Evolutionary conservation across 108 stramenopile genomes (phyloP), one percentile per base, ranked within the genome.

Genomic region (Cyclotella kingstonii): DNA sequence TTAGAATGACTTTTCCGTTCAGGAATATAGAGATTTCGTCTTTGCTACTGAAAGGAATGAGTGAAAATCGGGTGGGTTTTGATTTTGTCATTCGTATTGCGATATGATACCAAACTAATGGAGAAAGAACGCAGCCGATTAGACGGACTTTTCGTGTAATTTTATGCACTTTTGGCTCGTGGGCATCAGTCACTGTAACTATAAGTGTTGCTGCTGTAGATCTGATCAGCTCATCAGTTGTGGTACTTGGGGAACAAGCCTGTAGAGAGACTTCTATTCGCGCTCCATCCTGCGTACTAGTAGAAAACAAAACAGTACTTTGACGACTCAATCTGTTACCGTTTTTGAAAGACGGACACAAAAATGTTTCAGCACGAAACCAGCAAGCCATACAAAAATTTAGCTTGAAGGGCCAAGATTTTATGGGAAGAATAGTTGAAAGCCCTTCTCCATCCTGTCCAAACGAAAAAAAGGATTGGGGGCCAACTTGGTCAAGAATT

Each of bases 81-180:
- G 86, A 80, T 34, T 81, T 60, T 3, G 82, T 86, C 54, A 87
- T 73, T 11, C 90, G 81, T 15, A 87, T 68, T 6, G 85, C 84
- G 5, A 91, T 57, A 58, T 91, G 90, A 59, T 87, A 91, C 90
- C 90, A 91, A 8, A 86, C 81, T 21, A 77, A 53, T 6, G 86
- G 84, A 23, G 84, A 73, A 11, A 91, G 49, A 14, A 85, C 81
- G 39, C 83, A 87, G 6, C 80, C 81, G 10, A 63, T 48, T 4
- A 90, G 76, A 25, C 73, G 72, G 29, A 85, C 53, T 54, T 68
- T 49, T 0, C 69, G 53, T 10, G 58, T 39, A 27, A 60, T 47
- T 12, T 44, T 50, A n/a, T 41, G 4, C 15, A 34, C 42, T 17
- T 29, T 68, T 49, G 26, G 40, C 30, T 64, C 54, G 41, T 60